phyloP scores from a whole-genome alignment of 495 filamentous ascomycete species.

The Penicillium paradoxum region DNA sequence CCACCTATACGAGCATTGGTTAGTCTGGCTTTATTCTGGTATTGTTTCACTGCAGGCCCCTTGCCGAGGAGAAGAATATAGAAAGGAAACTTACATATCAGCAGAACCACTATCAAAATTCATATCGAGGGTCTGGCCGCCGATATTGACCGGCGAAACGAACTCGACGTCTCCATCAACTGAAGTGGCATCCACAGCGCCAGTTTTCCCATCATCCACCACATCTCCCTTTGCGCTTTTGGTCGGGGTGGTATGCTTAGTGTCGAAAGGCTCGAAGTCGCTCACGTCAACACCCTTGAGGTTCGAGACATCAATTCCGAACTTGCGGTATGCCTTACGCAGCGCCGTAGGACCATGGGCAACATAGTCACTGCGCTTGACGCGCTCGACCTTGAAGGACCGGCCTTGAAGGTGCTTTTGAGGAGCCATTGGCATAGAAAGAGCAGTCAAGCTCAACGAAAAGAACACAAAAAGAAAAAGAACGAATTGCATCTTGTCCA shows the following conservation, averaged over 20 bases:
- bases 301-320: constrained; percentile 39
- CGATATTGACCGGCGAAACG: constrained; percentile 64
- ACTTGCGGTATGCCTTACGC: constrained; percentile 60
- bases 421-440: constrained; percentile 28
- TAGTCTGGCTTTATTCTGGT: not conserved
- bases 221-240: constrained; percentile 11
- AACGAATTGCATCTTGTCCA: constrained; percentile 28
- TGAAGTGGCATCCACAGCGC: constrained; percentile 57
- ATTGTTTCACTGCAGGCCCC: not conserved
- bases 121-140: constrained; percentile 66
- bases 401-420: constrained; percentile 25
- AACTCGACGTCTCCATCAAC: constrained; percentile 63
- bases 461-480: constrained; percentile 27
- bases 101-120: constrained; percentile 83
- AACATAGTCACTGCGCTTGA: constrained; percentile 48
- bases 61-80: not conserved
- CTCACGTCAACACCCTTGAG: constrained; percentile 25
- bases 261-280: constrained; percentile 34
- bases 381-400: constrained; percentile 57
- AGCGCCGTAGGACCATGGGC: constrained; percentile 54
- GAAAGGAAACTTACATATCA: constrained; percentile 63
- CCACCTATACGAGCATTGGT: constrained; percentile 48
- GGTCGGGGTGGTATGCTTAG: constrained; percentile 14
- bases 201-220: constrained; percentile 35
- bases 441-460: constrained; percentile 35